Conservation (phyloP, 1,139 yeast species). For the Pichia sp. region DNA sequence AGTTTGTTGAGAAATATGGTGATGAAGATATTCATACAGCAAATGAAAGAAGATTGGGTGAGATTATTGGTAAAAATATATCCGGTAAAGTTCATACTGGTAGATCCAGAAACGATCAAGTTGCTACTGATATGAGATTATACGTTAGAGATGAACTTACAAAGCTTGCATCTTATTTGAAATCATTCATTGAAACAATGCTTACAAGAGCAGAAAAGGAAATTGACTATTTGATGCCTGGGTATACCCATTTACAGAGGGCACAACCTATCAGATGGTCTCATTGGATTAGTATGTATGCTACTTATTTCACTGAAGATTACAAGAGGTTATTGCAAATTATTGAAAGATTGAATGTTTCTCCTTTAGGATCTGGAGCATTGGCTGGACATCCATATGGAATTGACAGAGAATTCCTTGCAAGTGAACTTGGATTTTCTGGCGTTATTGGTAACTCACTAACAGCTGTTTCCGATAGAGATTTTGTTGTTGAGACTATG, state of each 20-base stretch:
- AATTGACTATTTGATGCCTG: conserved; percentile 93
- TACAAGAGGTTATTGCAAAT: conserved; percentile 77
- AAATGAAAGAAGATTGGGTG: conserved; percentile 95
- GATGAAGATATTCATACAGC: conserved; percentile 99
- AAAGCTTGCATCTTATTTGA: conserved; percentile 51
- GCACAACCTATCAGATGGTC: conserved; percentile 99
- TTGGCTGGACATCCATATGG: conserved; percentile 99
- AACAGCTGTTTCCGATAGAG: conserved; percentile 94
- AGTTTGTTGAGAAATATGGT: conserved; percentile 77
- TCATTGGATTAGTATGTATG: conserved; percentile 92
- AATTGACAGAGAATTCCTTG: conserved; percentile 85
- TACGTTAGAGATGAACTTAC: conserved; percentile 75
- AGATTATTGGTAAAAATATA: conserved; percentile 83
- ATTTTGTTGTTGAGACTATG: conserved; percentile 92
- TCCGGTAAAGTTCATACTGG: conserved; percentile 99
- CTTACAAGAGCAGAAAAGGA: conserved; percentile 73
- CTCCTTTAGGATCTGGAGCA: conserved; percentile 96
- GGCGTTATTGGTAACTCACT: conserved; percentile 91
- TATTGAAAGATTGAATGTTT: conserved; percentile 71
- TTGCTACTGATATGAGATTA: conserved; percentile 95
- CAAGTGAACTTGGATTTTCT: conserved; percentile 67
- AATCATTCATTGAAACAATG: conserved; percentile 57
- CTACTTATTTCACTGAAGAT: conserved; percentile 89
- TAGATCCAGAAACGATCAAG: conserved; percentile 96
- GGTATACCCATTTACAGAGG: conserved; percentile 95